phyloP scores from a whole-genome alignment of 495 filamentous ascomycete genomes.

The Aspergillus affinis region DNA sequence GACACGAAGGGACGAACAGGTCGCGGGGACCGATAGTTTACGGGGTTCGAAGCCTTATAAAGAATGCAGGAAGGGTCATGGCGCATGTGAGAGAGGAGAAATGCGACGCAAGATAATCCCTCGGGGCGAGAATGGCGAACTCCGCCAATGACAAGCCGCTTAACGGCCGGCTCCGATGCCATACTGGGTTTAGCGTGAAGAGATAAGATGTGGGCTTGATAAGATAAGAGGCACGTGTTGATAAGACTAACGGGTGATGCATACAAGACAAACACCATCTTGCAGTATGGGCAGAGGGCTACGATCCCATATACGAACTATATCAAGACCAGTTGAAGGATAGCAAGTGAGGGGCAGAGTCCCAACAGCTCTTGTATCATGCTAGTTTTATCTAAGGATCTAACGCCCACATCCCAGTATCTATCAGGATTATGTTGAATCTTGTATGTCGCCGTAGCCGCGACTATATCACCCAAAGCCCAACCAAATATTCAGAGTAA shows the following conservation, averaged over 20 bases:
- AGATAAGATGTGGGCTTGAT: neutral
- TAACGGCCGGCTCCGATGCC: constrained; percentile 29
- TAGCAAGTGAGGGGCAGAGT: too few species aligned
- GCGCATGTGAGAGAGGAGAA: too few species aligned
- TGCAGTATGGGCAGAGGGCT: too few species aligned
- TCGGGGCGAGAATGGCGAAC: neutral
- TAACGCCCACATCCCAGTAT: constrained; percentile 15
- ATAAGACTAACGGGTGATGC: too few species aligned
- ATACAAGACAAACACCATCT: too few species aligned
- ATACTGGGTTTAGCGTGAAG: constrained; percentile 5
- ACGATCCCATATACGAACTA: too few species aligned
- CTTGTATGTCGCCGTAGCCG: constrained; percentile 9
- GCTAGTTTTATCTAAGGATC: constrained; percentile 5
- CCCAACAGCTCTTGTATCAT: neutral
- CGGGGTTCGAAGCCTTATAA: too few species aligned
- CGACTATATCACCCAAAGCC: constrained; percentile 10
- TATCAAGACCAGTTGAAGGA: too few species aligned
- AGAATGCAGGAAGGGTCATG: too few species aligned
- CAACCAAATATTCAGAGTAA: constrained; percentile 4
- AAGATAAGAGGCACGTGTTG: neutral
- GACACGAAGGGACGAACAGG: too few species aligned
- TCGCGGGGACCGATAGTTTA: too few species aligned
- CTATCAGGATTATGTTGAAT: constrained; percentile 29
- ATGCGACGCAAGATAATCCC: too few species aligned
- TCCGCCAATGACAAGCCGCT: constrained; percentile 14